Conservation (phyloP, 345 rosid species). For the Alliaria petiolata region DNA sequence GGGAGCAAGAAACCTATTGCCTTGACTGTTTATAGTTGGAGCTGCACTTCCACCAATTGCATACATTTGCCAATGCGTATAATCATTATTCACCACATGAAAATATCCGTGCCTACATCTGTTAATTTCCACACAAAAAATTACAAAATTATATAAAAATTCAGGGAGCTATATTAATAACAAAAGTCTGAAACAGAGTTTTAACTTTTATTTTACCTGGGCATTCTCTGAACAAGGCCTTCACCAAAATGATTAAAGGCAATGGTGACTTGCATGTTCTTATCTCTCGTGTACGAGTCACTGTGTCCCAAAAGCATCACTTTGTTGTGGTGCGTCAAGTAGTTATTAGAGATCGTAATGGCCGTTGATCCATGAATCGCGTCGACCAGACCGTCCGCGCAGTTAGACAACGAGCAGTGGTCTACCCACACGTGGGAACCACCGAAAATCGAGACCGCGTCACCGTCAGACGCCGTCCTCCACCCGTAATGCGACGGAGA, state of each 20-base stretch:
- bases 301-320: no score
- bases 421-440: constrained; percentile 69
- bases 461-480: constrained; percentile 62
- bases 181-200: neutral
- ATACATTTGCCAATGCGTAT: constrained; percentile 65
- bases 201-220: constrained; percentile 42
- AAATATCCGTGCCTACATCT: constrained; percentile 67
- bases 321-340: no score
- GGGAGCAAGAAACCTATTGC: constrained; percentile 63
- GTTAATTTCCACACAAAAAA: no score
- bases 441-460: constrained; percentile 56
- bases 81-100: constrained; percentile 70
- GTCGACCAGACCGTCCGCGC: constrained; percentile 52
- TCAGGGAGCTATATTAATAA: neutral
- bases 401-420: constrained; percentile 59
- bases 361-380: constrained; percentile 62
- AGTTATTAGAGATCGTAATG: constrained; percentile 57
- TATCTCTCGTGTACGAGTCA: no score
- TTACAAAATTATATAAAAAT: neutral
- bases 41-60: constrained; percentile 70
- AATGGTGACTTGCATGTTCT: no score
- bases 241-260: no score
- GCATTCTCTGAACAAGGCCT: constrained; percentile 74
- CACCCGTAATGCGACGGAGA: constrained; percentile 58
- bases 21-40: constrained; percentile 69